Evolutionary conservation across 345 rosid species (phyloP), one percentile per base, ranked within the genome.

Genomic region (Hirschfeldia incana): DNA sequence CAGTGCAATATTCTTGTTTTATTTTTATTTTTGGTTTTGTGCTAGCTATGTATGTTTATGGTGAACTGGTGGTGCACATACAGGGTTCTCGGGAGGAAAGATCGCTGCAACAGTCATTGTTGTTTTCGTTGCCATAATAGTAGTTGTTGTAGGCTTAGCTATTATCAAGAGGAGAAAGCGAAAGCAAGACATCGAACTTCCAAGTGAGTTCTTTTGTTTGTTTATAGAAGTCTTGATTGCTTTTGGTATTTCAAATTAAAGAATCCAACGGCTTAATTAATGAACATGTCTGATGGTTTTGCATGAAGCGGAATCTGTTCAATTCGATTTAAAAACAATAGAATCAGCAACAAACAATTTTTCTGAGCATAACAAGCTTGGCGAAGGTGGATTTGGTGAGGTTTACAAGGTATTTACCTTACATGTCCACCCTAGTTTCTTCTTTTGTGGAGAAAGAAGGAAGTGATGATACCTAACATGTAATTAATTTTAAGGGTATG

Each of bases 341-440:
- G 34, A 67, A 42, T 10, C 11, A 10, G 70, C 70, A 10, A 67
- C 70, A 1, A 39, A 29, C 70, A 67, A 67, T 16, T 67, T 67
- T 42, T 67, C 57, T 16, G 70, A 67, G 70, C 57, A 1, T 6
- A 67, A 39, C 57, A 67, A 67, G 70, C 57, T 67, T 67, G 97
- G 97, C 36, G 76, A 63, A 67, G 97, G n/a, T n/a, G n/a, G n/a
- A n/a, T n/a, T n/a, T n/a, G n/a, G n/a, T n/a, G n/a, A n/a, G n/a
- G n/a, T n/a, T n/a, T 89, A 81, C 84, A 85, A 83, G 90, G 90
- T 87, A 78, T 46, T 8, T 27, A 33, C 9, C 0, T 37, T 27
- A 3, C 17, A 15, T 62, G n/a, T 61, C 33, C 6, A 60, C 15
- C 67, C 49, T 13, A 44, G 1, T 59, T 29, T 30, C 0, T 58